Conservation (phyloP, 2,329 filamentous ascomycete species). For the Sordariomycetes sp. region DNA sequence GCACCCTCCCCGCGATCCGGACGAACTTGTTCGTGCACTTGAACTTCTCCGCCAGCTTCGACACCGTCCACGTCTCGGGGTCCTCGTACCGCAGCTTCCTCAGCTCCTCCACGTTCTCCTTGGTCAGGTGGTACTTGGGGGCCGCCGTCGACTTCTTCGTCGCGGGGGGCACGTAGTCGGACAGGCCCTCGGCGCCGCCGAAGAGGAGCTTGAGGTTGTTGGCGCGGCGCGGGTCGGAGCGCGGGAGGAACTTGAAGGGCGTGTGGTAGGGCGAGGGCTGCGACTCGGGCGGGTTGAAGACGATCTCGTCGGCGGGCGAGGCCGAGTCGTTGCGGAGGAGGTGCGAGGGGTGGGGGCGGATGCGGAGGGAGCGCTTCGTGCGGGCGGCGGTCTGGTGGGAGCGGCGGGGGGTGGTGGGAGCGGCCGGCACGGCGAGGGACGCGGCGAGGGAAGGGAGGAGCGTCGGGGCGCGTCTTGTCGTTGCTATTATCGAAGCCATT, state of each 20-base stretch:
- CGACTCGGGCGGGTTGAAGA: conserved; percentile 47
- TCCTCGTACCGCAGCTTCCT: conserved; percentile 40
- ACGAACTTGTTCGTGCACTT: conserved; percentile 46
- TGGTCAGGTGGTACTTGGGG: conserved; percentile 37
- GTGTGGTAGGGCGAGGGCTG: conserved; percentile 50
- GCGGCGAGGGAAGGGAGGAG: conserved; percentile 17
- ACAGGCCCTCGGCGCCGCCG: conserved; percentile 10
- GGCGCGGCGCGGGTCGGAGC: conserved; percentile 39
- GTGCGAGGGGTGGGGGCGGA: conserved; percentile 52
- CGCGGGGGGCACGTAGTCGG: conserved; percentile 21
- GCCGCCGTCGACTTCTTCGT: conserved; percentile 8
- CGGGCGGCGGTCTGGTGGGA: conserved; percentile 41
- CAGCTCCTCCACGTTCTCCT: conserved; percentile 49
- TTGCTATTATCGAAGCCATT: conserved; percentile 24
- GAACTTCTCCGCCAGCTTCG: conserved; percentile 40
- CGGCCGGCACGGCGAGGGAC: conserved; percentile 10
- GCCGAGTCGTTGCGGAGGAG: conserved; percentile 24
- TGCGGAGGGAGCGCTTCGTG: conserved; percentile 46
- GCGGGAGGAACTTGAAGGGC: conserved; percentile 56
- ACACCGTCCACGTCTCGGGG: conserved; percentile 44
- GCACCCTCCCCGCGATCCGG: conserved; percentile 43
- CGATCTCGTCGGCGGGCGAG: conserved; percentile 25
- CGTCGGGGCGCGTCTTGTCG: conserved; percentile 18
- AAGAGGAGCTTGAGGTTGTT: conserved; percentile 36
- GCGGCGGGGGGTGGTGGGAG: conserved; percentile 16